Evolutionary conservation across 805 yeast species (phyloP), one percentile per base, ranked within the genome.

Genomic region (Yueomyces sinensis): DNA sequence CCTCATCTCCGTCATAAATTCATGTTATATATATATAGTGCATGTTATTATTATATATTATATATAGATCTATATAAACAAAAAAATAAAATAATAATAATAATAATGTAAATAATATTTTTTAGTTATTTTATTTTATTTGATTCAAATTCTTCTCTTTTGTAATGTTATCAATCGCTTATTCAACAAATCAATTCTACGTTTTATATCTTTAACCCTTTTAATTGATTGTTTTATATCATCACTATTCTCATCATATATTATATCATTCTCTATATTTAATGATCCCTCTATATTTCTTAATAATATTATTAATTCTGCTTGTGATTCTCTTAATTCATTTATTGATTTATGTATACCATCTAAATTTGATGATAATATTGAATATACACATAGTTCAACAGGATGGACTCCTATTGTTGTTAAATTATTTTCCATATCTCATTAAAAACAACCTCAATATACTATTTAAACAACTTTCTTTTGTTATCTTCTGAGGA

Each of bases 291-390:
- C 39, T 13, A 49, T 34, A 30, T 46, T 45, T 16, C 52, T 41
- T n/a, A 55, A 33, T 31, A 42, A 36, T 4, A 55, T 36, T 6
- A 55, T 41, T 14, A 54, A 37, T 14, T 52, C 33, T 3, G 58
- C 57, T 35, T 55, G 59, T 3, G 57, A 52, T 39, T 49, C 54
- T 30, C 60, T 37, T 33, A 54, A 34, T 17, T 50, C 52, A 32
- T 47, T 50, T 15, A 55, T 51, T 2, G 58, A 49, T 19, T 51
- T 51, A 25, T 51, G 48, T 4, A 55, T 38, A 7, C 50, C 53
- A 39, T 55, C 60, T 20, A 55, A 33, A 31, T 55, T 50, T 3
- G 45, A 44, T 3, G 58, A 52, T 4, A 55, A 33, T 3, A 51
- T 30, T 3, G 59, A 50, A 31, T 52, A 54, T 0, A 50, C 54